Evolutionary conservation across 2,329 filamentous ascomycete species (phyloP).

Genomic region (Colletotrichum scovillei): DNA sequence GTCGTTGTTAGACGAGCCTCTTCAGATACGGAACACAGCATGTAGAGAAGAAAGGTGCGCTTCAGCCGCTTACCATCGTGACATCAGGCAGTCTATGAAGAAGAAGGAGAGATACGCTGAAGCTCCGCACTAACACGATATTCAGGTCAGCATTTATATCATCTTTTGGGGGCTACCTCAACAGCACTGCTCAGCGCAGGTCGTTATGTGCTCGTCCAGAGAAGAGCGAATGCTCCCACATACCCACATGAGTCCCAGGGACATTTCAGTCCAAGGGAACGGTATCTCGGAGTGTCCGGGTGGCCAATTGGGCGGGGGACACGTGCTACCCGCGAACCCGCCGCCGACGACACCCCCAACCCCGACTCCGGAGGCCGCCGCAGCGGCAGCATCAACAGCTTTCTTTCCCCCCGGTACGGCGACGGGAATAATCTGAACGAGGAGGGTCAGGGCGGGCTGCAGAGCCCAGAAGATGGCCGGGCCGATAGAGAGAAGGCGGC

Average conservation of each 20-base stretch:
- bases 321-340: conserved; percentile 58
- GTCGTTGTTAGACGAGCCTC: conserved; percentile 15
- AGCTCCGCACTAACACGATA: conserved; percentile 71
- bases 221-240: conserved; percentile 39
- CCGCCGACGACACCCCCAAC: conserved; percentile 42
- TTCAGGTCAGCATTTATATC: conserved; percentile 18
- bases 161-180: conserved; percentile 28
- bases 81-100: conserved; percentile 88
- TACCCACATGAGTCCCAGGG: conserved; percentile 81
- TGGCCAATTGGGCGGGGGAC: conserved; percentile 27
- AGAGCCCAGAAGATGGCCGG: conserved; percentile 80
- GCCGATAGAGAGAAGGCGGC: conserved; percentile 77
- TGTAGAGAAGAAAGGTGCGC: conserved; percentile 38
- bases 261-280: conserved; percentile 72
- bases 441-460: conserved; percentile 74
- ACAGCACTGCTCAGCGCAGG: too few species aligned
- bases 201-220: too few species aligned
- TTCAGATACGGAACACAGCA: not conserved
- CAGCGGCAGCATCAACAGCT: conserved; percentile 22
- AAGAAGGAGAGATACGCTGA: conserved; percentile 85
- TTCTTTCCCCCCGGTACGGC: conserved; percentile 39
- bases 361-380: not conserved
- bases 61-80: conserved; percentile 70
- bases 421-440: conserved; percentile 69
- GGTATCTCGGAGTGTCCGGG: conserved; percentile 36